phyloP scores from a whole-genome alignment of 257 asterid species.

The Nicotiana attenuata region DNA sequence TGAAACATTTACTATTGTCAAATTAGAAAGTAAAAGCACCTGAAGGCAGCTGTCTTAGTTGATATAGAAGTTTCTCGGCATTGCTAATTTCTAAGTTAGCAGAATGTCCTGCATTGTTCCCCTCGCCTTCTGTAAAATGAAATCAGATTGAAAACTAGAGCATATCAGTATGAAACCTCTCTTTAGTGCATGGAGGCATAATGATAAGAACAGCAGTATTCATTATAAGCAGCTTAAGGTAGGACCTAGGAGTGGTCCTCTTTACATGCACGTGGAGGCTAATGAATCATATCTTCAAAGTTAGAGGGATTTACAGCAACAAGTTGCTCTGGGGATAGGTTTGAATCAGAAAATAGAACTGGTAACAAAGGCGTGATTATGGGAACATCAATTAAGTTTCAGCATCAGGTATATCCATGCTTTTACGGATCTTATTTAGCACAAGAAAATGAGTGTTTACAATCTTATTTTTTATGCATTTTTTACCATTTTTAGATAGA shows the following conservation, averaged over 20 bases:
- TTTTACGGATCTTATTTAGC: not conserved
- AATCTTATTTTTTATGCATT: not conserved
- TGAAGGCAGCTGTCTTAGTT: constrained; percentile 43
- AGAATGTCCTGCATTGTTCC: constrained; percentile 23
- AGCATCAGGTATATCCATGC: not conserved
- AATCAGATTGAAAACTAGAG: constrained; percentile 8
- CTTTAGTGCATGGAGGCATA: not conserved
- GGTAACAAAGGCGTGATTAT: not conserved
- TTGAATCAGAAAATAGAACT: not conserved
- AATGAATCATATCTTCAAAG: not conserved
- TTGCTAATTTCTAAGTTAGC: constrained; percentile 25
- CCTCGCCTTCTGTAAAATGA: constrained; percentile 31
- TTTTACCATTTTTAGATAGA: not conserved
- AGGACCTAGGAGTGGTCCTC: not conserved
- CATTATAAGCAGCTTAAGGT: not conserved
- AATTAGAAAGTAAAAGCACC: constrained; percentile 35
- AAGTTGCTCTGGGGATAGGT: not conserved
- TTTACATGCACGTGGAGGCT: not conserved
- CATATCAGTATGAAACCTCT: not conserved
- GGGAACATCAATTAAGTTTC: not conserved
- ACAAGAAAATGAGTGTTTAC: not conserved
- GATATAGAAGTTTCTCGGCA: constrained; percentile 37
- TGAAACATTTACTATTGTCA: not conserved
- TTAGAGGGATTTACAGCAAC: not conserved
- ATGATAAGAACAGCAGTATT: not conserved